phyloP scores from a whole-genome alignment of 139 green algal genomes.

The Coelastrella sp. region DNA sequence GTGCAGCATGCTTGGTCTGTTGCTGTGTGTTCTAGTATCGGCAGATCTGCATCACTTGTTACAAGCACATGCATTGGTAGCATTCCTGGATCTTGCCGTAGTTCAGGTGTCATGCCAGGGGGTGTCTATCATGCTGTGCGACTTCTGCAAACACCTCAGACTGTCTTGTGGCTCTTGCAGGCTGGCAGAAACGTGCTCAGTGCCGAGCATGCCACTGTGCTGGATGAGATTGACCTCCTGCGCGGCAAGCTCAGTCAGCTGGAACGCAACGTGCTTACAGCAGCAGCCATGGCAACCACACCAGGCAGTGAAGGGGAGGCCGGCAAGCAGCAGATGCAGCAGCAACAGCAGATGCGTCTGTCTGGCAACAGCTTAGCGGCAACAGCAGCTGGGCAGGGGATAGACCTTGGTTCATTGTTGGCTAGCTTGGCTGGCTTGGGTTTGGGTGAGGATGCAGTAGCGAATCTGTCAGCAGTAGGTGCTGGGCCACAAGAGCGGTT shows the following conservation, averaged over 20 bases:
- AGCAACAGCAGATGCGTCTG: slow-evolving; percentile 7
- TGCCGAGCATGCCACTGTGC: slow-evolving; percentile 45
- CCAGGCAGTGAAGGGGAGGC: neutral
- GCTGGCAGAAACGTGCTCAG: slow-evolving; percentile 42
- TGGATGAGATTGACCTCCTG: slow-evolving; percentile 56
- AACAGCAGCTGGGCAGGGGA: neutral
- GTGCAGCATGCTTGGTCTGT: neutral
- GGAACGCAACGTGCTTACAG: slow-evolving; percentile 41
- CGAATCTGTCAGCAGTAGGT: slow-evolving; percentile 11
- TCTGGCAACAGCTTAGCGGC: neutral
- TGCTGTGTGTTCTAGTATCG: neutral
- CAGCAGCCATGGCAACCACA: slow-evolving; percentile 1
- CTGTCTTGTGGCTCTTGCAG: neutral
- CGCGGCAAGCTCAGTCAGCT: slow-evolving; percentile 49
- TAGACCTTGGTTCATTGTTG: slow-evolving; percentile 35
- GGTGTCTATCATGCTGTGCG: too few species aligned
- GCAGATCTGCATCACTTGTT: too few species aligned
- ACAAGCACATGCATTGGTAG: too few species aligned
- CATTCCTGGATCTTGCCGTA: too few species aligned
- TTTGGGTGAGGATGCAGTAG: slow-evolving; percentile 9
- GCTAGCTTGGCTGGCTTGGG: slow-evolving; percentile 34
- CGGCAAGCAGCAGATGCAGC: neutral
- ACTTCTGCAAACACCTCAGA: too few species aligned
- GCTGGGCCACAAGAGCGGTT: neutral
- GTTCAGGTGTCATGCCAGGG: too few species aligned